A percentile compares a stretch with the other conserved stretches of the same genome.
Conservation (phyloP, 2,329 filamentous ascomycete genomes). For the Parafenestella ontariensis region DNA sequence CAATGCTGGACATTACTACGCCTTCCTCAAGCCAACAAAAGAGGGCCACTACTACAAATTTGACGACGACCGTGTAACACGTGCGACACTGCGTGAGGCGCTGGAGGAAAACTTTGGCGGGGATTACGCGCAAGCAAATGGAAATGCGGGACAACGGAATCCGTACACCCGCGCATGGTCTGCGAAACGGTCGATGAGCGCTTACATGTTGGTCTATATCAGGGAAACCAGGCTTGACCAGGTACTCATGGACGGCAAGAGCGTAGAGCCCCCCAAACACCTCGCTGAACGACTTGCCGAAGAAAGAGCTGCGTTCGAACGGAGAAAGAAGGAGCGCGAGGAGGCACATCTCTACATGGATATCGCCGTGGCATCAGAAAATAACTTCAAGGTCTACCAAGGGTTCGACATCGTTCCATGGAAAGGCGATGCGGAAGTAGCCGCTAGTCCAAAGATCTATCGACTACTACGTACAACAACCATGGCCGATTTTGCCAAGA, state of each 20-base stretch:
- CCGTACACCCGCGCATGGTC: conserved; percentile 70
- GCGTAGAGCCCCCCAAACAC: conserved; percentile 81
- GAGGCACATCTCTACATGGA: conserved; percentile 93
- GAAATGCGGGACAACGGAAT: conserved; percentile 65
- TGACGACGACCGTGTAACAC: conserved; percentile 96
- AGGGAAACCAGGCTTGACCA: conserved; percentile 84
- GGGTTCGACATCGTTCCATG: conserved; percentile 77
- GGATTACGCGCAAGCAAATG: conserved; percentile 72
- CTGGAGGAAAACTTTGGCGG: conserved; percentile 97
- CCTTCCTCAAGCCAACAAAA: conserved; percentile 88
- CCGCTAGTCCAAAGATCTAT: conserved; percentile 74
- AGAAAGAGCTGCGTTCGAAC: conserved; percentile 78
- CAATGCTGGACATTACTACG: conserved; percentile 98
- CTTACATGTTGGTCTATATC: conserved; percentile 99
- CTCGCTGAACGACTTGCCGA: conserved; percentile 81
- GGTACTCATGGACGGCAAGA: conserved; percentile 77
- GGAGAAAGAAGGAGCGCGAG: conserved; percentile 84
- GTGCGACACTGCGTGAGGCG: conserved; percentile 87
- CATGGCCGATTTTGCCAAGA: conserved; percentile 74
- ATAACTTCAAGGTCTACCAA: conserved; percentile 80
- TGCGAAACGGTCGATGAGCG: conserved; percentile 77
- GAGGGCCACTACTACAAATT: conserved; percentile 97
- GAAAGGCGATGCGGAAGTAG: conserved; percentile 63
- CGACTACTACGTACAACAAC: conserved; percentile 77
- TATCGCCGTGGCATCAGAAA: conserved; percentile 80